A percentile compares a stretch with the other conserved stretches of the same genome.
These are phyloP conservation scores for Phalaenopsis equestris DNA, from an alignment of 106 monocot species.

Conservation along the genomic window DNA sequence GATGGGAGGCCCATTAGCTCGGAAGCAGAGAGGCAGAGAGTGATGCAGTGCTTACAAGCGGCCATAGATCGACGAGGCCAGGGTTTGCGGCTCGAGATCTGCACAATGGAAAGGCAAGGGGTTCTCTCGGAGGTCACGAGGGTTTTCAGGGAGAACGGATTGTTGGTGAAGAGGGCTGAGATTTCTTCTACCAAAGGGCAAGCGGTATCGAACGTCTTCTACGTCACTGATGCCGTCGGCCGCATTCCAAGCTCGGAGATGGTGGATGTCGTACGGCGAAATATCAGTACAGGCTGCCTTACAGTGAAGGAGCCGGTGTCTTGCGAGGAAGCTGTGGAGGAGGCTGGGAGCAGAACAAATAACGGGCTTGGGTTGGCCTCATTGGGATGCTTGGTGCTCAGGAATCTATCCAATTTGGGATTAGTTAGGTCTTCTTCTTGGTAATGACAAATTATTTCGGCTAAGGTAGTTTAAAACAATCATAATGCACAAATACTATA, in stretches of 20 bases:
- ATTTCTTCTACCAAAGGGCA: conserved; percentile 20
- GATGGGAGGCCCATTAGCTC: conserved; percentile 27
- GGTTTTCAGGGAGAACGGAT: conserved; percentile 29
- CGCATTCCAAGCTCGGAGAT: conserved; percentile 4
- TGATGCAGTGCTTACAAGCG: conserved; percentile 26
- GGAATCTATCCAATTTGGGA: conserved; percentile 15
- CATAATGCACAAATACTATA: conserved; percentile 2
- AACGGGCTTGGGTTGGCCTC: neutral
- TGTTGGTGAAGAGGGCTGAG: conserved; percentile 28
- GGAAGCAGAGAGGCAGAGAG: conserved; percentile 26
- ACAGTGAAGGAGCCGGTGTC: conserved; percentile 4
- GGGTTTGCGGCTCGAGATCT: conserved; percentile 26
- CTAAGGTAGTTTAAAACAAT: neutral
- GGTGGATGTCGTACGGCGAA: conserved; percentile 12
- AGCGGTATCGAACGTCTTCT: conserved; percentile 16
- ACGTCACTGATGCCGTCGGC: conserved; percentile 24
- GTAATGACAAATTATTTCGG: neutral
- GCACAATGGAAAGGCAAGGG: conserved; percentile 10
- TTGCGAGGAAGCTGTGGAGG: neutral
- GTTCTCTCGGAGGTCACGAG: conserved; percentile 31
- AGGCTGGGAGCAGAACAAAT: neutral
- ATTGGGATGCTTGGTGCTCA: conserved; percentile 9
- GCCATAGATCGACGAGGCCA: conserved; percentile 24
- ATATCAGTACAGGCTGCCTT: conserved; percentile 4
- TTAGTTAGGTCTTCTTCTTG: conserved; percentile 12